phyloP scores from a whole-genome alignment of 176 grass and related monocot genomes.

The Zoysia pacifica region DNA sequence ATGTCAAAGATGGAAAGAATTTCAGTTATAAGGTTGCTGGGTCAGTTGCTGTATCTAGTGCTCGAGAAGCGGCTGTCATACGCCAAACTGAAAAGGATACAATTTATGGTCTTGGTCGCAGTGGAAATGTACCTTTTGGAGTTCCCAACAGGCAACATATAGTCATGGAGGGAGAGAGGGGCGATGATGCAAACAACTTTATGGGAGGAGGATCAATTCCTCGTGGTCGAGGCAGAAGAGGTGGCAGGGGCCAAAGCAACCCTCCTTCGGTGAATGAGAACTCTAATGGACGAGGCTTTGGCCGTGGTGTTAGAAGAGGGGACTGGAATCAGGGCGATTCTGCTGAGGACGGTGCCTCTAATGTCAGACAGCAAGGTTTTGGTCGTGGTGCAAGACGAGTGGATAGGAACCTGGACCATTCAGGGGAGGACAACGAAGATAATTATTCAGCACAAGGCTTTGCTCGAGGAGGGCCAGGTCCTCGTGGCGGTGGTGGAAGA shows the following conservation, averaged over 20 bases:
- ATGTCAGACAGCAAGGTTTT: slow-evolving; percentile 42
- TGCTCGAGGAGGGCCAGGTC: slow-evolving; percentile 37
- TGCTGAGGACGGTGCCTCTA: slow-evolving; percentile 17
- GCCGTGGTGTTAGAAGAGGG: slow-evolving; percentile 48
- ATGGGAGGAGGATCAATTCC: slow-evolving; percentile 50
- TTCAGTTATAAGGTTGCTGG: slow-evolving; percentile 97
- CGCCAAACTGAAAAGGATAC: slow-evolving; percentile 60
- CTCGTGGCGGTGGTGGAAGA: slow-evolving; percentile 48
- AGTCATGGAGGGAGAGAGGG: slow-evolving; percentile 49
- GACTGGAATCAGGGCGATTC: slow-evolving; percentile 23
- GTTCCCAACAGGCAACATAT: slow-evolving; percentile 46
- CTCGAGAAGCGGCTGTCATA: slow-evolving; percentile 73
- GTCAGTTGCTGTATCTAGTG: slow-evolving; percentile 71
- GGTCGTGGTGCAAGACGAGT: slow-evolving; percentile 47
- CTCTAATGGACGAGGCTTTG: slow-evolving; percentile 30
- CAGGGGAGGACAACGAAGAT: slow-evolving; percentile 32
- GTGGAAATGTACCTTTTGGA: slow-evolving; percentile 82
- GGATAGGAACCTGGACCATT: slow-evolving; percentile 35
- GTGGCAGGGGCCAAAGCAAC: slow-evolving; percentile 32
- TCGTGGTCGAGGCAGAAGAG: slow-evolving; percentile 51
- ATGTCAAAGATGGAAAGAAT: slow-evolving; percentile 96
- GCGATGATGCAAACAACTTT: slow-evolving; percentile 31
- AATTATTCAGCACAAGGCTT: slow-evolving; percentile 30
- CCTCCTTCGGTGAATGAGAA: slow-evolving; percentile 14
- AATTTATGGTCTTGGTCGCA: slow-evolving; percentile 90